A percentile compares a stretch with the other conserved stretches of the same genome.
Evolutionary conservation across 768 basidiomycete genomes (phyloP).

Genomic region (Chalciporus piperatus): DNA sequence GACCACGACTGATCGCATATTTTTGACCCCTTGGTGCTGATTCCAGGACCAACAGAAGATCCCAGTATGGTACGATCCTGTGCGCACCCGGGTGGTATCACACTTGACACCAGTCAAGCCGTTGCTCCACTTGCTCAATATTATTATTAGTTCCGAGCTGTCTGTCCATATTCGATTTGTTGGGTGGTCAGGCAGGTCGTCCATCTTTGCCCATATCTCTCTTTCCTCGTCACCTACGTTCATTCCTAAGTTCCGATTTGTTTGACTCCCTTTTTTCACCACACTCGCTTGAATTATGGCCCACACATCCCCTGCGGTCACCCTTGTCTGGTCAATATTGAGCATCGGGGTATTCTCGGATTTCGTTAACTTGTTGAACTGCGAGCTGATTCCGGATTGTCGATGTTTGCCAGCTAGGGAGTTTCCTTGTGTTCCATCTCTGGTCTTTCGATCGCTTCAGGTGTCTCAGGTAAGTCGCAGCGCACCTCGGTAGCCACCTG

Average conservation of each 20-base stretch:
- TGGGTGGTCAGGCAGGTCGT: no score
- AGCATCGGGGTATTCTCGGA: slow-evolving; percentile 43
- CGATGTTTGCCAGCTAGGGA: slow-evolving; percentile 42
- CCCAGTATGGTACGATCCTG: no score
- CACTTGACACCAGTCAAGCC: no score
- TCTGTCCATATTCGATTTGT: no score
- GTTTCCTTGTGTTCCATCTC: slow-evolving; percentile 68
- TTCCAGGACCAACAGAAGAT: no score
- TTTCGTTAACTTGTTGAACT: not conserved
- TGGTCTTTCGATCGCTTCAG: slow-evolving; percentile 81
- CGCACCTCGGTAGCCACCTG: not conserved
- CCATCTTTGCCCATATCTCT: slow-evolving; percentile 2
- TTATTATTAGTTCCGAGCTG: no score
- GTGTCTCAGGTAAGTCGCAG: slow-evolving; percentile 54
- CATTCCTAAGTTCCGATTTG: slow-evolving; percentile 8
- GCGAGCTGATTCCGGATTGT: not conserved
- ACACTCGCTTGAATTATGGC: slow-evolving; percentile 43
- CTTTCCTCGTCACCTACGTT: not conserved
- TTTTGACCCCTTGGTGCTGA: no score
- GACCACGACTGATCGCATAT: no score
- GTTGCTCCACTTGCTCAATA: no score
- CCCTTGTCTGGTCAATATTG: slow-evolving; percentile 62
- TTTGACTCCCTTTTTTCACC: not conserved
- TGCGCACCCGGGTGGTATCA: no score
- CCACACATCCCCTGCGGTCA: slow-evolving; percentile 58